phyloP scores from a whole-genome alignment of 805 yeast species.

The Millerozyma acaciae region DNA sequence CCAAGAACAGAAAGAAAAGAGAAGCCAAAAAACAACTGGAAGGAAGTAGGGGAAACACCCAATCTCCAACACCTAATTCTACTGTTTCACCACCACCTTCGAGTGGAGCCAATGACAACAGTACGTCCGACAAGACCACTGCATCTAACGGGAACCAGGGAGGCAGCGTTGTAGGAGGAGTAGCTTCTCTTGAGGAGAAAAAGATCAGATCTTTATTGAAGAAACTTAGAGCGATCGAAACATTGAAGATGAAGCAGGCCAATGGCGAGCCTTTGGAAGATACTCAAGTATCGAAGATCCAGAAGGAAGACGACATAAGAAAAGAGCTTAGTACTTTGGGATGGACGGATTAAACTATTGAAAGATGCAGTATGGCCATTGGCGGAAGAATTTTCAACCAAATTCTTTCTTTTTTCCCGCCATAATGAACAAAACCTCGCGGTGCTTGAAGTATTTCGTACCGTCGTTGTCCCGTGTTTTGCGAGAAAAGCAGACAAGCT shows the following conservation, averaged over 20 bases:
- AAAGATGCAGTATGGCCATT: not conserved
- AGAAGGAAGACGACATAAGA: slow-evolving; percentile 79
- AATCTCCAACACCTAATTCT: slow-evolving; percentile 7
- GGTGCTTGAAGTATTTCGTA: too few relatives aligned
- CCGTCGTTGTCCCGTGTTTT: too few relatives aligned
- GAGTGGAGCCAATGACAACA: slow-evolving; percentile 10
- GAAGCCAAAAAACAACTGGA: slow-evolving; percentile 45
- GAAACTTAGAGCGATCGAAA: slow-evolving; percentile 93
- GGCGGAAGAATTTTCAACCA: too few relatives aligned
- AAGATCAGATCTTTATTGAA: slow-evolving; percentile 86
- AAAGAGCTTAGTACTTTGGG: slow-evolving; percentile 74
- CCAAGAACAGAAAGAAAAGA: slow-evolving; percentile 74
- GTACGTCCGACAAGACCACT: too few relatives aligned
- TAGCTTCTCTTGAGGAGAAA: slow-evolving; percentile 79
- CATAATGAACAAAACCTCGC: too few relatives aligned
- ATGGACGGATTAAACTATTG: slow-evolving; percentile 40
- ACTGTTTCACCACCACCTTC: slow-evolving; percentile 11
- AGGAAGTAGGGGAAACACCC: slow-evolving; percentile 6
- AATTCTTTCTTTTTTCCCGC: too few relatives aligned
- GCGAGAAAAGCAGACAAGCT: too few relatives aligned
- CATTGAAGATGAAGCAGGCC: slow-evolving; percentile 78
- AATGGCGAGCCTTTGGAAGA: slow-evolving; percentile 84
- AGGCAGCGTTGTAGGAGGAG: slow-evolving; percentile 56
- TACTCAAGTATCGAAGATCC: slow-evolving; percentile 86
- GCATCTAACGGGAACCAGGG: slow-evolving; percentile 30